Evolutionary conservation across 108 stramenopile species (phyloP), one percentile per base, ranked within the genome.

Genomic region (Parietichytrium sp.): DNA sequence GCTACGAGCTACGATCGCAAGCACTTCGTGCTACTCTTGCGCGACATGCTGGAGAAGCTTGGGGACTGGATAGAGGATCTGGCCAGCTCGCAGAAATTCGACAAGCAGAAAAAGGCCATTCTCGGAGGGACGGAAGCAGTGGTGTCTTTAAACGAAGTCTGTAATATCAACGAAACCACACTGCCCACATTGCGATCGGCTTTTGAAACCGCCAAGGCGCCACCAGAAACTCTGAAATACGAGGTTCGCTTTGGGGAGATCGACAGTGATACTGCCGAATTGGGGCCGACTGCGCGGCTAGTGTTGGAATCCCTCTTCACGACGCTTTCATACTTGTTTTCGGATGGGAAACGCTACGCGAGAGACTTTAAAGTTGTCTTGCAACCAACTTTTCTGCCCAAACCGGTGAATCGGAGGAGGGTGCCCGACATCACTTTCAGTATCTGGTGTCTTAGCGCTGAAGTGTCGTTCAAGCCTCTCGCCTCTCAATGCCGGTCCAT

Each of bases 371-470:
- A 42, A 1, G 61, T 72, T 15, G 61, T 72, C 16, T 0, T 72
- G 10, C 33, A 25, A 20, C 2, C 10, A 0, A n/a, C n/a, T n/a
- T n/a, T n/a, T n/a, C n/a, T n/a, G n/a, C n/a, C n/a, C n/a, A n/a
- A n/a, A n/a, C n/a, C n/a, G n/a, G n/a, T n/a, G n/a, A n/a, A n/a
- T n/a, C n/a, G n/a, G n/a, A n/a, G n/a, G n/a, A n/a, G n/a, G n/a
- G n/a, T n/a, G n/a, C n/a, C n/a, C 33, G 61, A 23, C 12, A 0
- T 27, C 33, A 15, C 36, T n/a, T 82, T 99, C n/a, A 90, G 91
- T 29, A 98, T 93, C 81, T 98, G 97, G 97, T 98, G 97, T 86
- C 96, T 99, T 84, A 94, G 95, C 23, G 95, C 98, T 0, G 91
- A 93, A 3, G 86, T 97, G 8, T 97, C 97, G 3, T 92, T 99